These are phyloP conservation scores for grape (Vitis vinifera) DNA, from an alignment of 164 flowering plant genomes.

Conservation along the genomic window DNA sequence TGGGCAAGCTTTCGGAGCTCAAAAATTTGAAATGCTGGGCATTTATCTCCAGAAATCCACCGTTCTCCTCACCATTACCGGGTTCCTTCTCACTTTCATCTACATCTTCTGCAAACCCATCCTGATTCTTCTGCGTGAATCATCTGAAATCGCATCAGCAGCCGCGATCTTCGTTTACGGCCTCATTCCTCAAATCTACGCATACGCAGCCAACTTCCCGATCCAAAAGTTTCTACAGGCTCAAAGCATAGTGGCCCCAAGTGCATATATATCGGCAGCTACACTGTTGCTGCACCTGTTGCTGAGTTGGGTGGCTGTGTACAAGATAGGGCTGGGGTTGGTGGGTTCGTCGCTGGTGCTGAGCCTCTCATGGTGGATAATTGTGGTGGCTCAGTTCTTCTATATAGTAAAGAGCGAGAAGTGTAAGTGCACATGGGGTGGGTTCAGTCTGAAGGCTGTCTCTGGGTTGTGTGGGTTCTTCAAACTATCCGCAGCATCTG, in stretches of 20 bases:
- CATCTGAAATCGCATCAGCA: constrained; percentile 10
- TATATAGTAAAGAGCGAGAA: constrained; percentile 14
- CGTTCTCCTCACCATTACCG: constrained; percentile 16
- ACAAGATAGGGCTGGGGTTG: constrained; percentile 16
- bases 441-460: constrained; percentile 19
- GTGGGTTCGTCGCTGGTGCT: constrained; percentile 20
- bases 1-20: constrained; percentile 34
- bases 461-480: constrained; percentile 17
- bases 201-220: constrained; percentile 30
- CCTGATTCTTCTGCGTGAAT: constrained; percentile 14
- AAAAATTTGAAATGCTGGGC: constrained; percentile 25
- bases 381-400: constrained; percentile 22
- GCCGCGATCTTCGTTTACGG: constrained; percentile 22
- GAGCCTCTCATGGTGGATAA: constrained; percentile 31
- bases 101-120: constrained; percentile 16
- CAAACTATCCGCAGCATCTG: constrained; percentile 24
- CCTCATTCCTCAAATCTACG: constrained; percentile 32
- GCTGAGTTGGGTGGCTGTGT: constrained; percentile 21
- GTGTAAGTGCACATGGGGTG: constrained; percentile 23
- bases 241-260: constrained; percentile 28
- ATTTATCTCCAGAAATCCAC: constrained; percentile 29
- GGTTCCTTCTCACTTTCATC: constrained; percentile 10
- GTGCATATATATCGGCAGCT: constrained; percentile 23
- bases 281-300: constrained; percentile 19
- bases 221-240: constrained; percentile 35